Conservation (phyloP, 805 yeast species). For the Kluyveromyces starmeri region DNA sequence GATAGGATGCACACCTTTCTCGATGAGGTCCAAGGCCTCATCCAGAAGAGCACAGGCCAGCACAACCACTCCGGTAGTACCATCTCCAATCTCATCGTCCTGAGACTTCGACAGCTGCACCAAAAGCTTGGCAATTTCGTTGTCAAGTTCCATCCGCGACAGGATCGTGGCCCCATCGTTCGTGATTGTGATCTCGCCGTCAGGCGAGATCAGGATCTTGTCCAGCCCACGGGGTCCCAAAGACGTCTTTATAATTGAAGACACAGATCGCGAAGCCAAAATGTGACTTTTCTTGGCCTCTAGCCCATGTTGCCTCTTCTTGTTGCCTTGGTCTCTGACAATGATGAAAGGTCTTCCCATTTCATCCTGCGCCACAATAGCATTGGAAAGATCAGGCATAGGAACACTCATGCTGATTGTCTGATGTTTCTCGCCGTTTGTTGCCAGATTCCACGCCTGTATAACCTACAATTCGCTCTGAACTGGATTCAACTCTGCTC, state of each 20-base stretch:
- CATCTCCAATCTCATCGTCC: slow-evolving; percentile 98
- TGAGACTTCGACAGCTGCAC: slow-evolving; percentile 92
- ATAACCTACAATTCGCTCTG: too few species aligned
- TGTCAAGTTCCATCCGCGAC: slow-evolving; percentile 91
- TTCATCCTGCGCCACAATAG: slow-evolving; percentile 98
- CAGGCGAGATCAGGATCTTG: slow-evolving; percentile 88
- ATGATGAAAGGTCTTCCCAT: slow-evolving; percentile 98
- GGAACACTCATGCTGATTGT: not conserved
- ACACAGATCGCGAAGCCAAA: slow-evolving; percentile 89
- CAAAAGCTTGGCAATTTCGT: slow-evolving; percentile 89
- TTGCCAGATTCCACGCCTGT: too few species aligned
- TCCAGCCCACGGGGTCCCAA: slow-evolving; percentile 98
- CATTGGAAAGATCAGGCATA: slow-evolving; percentile 92
- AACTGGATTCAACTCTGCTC: too few species aligned
- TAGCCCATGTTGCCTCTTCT: slow-evolving; percentile 60
- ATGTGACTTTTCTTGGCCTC: slow-evolving; percentile 84
- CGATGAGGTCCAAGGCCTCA: slow-evolving; percentile 89
- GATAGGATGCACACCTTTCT: slow-evolving; percentile 95
- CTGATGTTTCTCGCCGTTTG: too few species aligned
- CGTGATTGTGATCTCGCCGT: slow-evolving; percentile 96
- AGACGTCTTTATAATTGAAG: slow-evolving; percentile 84
- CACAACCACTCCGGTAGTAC: slow-evolving; percentile 98
- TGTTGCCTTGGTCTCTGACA: slow-evolving; percentile 74
- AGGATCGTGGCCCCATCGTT: slow-evolving; percentile 98
- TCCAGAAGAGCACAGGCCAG: slow-evolving; percentile 90